These are phyloP conservation scores for Persicaria maculosa DNA, from an alignment of 148 eudicot species.

Conservation along the genomic window DNA sequence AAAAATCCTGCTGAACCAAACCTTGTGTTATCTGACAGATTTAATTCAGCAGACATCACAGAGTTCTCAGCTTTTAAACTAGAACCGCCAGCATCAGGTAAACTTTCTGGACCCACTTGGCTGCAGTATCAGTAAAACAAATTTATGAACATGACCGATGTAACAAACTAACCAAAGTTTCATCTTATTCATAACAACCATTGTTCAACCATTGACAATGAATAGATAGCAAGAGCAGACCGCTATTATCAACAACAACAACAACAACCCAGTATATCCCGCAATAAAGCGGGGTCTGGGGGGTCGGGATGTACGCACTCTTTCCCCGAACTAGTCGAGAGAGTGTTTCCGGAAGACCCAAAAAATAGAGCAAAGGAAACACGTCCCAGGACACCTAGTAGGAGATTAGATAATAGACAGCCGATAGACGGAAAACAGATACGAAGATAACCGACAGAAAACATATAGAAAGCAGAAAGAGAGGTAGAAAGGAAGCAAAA, in stretches of 20 bases:
- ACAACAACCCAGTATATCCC: too few relatives aligned
- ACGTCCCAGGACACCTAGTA: too few relatives aligned
- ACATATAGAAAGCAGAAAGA: too few relatives aligned
- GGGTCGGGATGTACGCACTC: too few relatives aligned
- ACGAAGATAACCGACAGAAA: too few relatives aligned
- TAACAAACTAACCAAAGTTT: not conserved
- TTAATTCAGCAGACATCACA: slow-evolving; percentile 19
- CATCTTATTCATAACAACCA: not conserved
- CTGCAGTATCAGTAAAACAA: slow-evolving; percentile 18
- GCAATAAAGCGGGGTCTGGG: too few relatives aligned
- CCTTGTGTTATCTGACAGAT: slow-evolving; percentile 32
- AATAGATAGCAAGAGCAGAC: not conserved
- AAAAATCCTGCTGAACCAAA: slow-evolving; percentile 69
- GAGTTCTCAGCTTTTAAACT: slow-evolving; percentile 16
- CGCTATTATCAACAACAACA: not conserved
- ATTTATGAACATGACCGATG: not conserved
- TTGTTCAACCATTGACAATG: not conserved
- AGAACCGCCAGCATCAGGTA: slow-evolving; percentile 20
- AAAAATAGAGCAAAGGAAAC: too few relatives aligned
- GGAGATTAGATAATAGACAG: too few relatives aligned
- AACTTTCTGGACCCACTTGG: slow-evolving; percentile 22
- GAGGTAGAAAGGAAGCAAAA: too few relatives aligned
- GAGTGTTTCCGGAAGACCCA: too few relatives aligned
- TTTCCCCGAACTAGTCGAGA: too few relatives aligned
- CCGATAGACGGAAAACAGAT: too few relatives aligned